phyloP scores from a whole-genome alignment of 2,329 filamentous ascomycete genomes.

The Botrytis porri region DNA sequence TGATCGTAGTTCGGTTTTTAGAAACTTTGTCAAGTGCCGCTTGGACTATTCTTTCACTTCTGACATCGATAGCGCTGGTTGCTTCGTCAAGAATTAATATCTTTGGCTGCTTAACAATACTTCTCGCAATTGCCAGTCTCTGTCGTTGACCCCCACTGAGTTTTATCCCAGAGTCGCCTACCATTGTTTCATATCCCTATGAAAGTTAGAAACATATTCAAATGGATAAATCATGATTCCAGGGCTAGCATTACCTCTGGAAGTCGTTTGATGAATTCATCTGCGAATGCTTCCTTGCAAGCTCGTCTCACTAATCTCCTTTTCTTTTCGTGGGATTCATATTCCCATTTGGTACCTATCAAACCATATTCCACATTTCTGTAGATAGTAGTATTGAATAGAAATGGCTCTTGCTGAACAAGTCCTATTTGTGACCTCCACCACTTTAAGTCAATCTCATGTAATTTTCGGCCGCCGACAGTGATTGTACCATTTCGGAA shows the following conservation, averaged over 20 bases:
- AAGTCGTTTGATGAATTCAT: constrained; percentile 53
- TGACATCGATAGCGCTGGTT: constrained; percentile 69
- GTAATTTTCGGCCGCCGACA: constrained; percentile 24
- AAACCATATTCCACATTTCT: constrained; percentile 29
- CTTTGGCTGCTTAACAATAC: constrained; percentile 50
- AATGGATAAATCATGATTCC: neutral
- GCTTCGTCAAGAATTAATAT: constrained; percentile 61
- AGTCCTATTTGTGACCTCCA: constrained; percentile 49
- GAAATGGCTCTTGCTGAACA: constrained; percentile 53
- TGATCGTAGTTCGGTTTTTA: constrained; percentile 80
- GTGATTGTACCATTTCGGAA: constrained; percentile 29
- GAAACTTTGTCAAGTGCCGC: constrained; percentile 78
- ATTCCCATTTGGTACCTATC: constrained; percentile 27
- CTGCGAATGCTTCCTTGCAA: constrained; percentile 53
- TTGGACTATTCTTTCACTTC: constrained; percentile 89
- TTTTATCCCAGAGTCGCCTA: constrained; percentile 73
- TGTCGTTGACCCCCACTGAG: constrained; percentile 80
- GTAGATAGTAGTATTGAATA: constrained; percentile 50
- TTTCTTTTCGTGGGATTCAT: constrained; percentile 21
- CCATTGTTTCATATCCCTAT: constrained; percentile 64
- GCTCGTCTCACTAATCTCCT: constrained; percentile 40
- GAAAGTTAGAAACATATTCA: neutral
- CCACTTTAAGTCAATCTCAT: constrained; percentile 32
- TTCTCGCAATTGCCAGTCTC: constrained; percentile 65
- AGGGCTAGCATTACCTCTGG: constrained; percentile 41